Base-by-base conservation (phyloP, 2,329 filamentous ascomycete genomes). In the Ophiostoma ulmi region DNA sequence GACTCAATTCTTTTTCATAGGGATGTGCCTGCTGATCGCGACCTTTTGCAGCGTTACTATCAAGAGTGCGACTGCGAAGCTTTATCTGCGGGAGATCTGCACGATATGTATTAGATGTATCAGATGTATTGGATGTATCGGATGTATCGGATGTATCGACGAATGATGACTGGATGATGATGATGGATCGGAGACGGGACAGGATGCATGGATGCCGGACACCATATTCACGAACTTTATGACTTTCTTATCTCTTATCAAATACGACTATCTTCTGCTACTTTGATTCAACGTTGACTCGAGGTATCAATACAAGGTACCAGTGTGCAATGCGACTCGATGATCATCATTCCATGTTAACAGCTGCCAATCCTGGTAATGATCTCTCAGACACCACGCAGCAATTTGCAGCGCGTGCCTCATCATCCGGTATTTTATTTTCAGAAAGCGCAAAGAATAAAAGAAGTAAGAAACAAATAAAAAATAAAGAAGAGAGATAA, bases 211-310 rank as follows among this genome's bases (percentile, higher is more conserved):
- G 17, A 48, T 48, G 10, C 20, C 44, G 44, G 44, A 48, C n/a
- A 48, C 17, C 17, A 48, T 48, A 39, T n/a, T 48, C 3, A 48
- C 44, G 17, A 39, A 48, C 41, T 20, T 20, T 35, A 14, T 68
- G 39, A 52, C 48, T 17, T 31, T 48, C 35, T 68, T 44, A 26
- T 26, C 26, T 68, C 22, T 68, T 68, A 52, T 48, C 10, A 7
- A 48, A 48, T 48, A n/a, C 44, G 52, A 58, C 22, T 68, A 5
- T 48, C 44, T 68, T 68, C n/a, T 22, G 3, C 38, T 68, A 52
- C 22, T 26, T 67, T 67, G 36, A 26, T 67, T 67, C 31, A 41
- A n/a, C 65, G 20, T 67, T 7, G 52, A 22, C 52, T 58, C 4
- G 8, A 7, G 44, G 44, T 48, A 20, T 20, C 44, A 20, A 20